Percentiles rank a stretch among this genome's conserved stretches.
Evolutionary conservation across 1,284 basidiomycete genomes (phyloP).

Genomic region (Trametes versicolor): DNA sequence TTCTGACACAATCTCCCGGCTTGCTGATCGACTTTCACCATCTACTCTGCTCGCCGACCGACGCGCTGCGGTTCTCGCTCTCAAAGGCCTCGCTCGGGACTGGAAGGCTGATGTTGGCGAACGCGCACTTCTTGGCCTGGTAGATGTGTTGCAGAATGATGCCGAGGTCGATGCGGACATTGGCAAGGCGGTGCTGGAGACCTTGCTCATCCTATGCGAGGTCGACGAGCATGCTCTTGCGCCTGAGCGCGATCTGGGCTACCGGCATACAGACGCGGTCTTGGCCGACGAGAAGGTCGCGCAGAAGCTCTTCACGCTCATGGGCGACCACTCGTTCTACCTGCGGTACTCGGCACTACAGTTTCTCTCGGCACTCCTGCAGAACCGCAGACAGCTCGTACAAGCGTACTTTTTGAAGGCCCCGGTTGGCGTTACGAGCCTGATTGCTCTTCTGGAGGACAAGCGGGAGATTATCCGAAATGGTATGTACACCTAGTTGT

Average conservation of each 20-base stretch:
- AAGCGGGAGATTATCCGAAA: constrained; percentile 87
- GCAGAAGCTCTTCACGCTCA: constrained; percentile 82
- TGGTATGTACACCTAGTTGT: constrained; percentile 58
- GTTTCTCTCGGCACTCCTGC: constrained; percentile 81
- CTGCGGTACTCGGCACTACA: constrained; percentile 90
- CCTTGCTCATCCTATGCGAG: constrained; percentile 82
- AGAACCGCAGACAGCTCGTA: constrained; percentile 81
- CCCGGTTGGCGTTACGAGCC: constrained; percentile 74
- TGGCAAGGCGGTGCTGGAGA: constrained; percentile 91
- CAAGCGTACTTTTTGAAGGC: constrained; percentile 92
- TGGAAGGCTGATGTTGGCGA: constrained; percentile 90
- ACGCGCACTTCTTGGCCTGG: constrained; percentile 77
- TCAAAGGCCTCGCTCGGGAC: constrained; percentile 93
- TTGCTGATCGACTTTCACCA: constrained; percentile 90
- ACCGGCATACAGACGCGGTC: constrained; percentile 78
- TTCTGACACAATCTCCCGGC: constrained; percentile 84
- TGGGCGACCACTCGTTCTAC: constrained; percentile 86
- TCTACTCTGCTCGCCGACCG: constrained; percentile 89
- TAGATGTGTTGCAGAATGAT: constrained; percentile 87
- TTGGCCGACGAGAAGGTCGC: constrained; percentile 76
- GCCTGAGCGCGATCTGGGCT: constrained; percentile 68
- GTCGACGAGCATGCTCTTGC: constrained; percentile 56
- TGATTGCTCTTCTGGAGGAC: constrained; percentile 82
- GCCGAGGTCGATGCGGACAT: constrained; percentile 90
- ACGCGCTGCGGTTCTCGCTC: constrained; percentile 88